Percentiles rank a stretch among this genome's conserved stretches.
Evolutionary conservation across 73 alveolate genomes (phyloP).

Genomic region (Tetrahymena borealis): DNA sequence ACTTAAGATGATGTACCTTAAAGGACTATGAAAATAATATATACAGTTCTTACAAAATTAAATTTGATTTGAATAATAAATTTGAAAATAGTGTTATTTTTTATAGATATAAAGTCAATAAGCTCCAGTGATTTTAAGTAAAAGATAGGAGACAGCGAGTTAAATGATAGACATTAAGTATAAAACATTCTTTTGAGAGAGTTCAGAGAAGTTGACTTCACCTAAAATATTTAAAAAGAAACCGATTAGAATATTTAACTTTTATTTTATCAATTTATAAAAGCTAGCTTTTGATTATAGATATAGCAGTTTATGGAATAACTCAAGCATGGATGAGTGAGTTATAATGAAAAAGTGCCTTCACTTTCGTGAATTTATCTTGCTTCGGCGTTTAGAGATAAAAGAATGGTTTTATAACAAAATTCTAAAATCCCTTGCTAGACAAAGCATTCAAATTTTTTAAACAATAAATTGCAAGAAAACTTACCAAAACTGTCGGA

Average conservation of each 20-base stretch:
- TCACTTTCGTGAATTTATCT: neutral
- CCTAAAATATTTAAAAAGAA: neutral
- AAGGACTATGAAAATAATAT: too few species aligned
- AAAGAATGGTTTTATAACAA: neutral
- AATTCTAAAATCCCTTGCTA: neutral
- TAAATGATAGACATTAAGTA: neutral
- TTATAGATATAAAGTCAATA: neutral
- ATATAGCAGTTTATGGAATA: neutral
- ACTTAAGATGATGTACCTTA: too few species aligned
- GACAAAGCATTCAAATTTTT: neutral
- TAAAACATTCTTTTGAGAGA: neutral
- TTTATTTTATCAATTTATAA: too few species aligned
- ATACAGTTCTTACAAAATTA: too few species aligned
- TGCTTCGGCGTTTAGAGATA: conserved; percentile 3
- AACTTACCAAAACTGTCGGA: neutral
- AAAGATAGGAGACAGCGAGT: neutral
- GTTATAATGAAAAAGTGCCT: neutral
- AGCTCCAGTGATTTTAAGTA: neutral
- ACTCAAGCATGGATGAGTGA: neutral
- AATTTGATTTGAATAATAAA: too few species aligned
- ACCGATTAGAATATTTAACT: too few species aligned
- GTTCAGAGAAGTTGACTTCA: neutral
- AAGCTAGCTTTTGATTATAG: too few species aligned
- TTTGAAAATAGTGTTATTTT: too few species aligned
- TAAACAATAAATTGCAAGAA: neutral